Base-by-base conservation (phyloP, 1,284 basidiomycete species). In the Puccinia coronata region DNA sequence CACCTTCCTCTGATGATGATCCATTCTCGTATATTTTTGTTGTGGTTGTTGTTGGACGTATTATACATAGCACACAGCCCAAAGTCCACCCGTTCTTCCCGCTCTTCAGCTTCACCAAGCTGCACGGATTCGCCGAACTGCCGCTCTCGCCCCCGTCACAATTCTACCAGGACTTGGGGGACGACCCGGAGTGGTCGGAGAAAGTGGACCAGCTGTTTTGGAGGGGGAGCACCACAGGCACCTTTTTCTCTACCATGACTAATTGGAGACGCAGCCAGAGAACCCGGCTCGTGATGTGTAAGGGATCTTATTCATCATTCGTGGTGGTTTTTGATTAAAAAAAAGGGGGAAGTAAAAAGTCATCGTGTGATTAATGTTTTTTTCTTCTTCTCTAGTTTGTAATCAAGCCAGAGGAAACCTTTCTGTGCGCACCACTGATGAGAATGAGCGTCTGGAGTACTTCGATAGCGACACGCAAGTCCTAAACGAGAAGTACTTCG, bases 181-280 rank as follows among this genome's bases (percentile, higher is more conserved):
- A 84, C 67, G 88, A 89, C 82, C 86, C 86, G 1, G 81, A 83
- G 23, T 89, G 88, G 88, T 86, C 87, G 65, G 82, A 86, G 18
- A 89, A 89, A 84, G 83, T 84, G 59, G 83, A 85, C 72, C 85
- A 86, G 77, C 83, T 88, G 0, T 86, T 86, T 20, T 88, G 88
- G 88, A 85, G 87, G 77, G 84, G 87, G 41, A 57, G 77, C 23
- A 79, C 47, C 36, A 79, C 77, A 11, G 77, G 77, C 41, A 71
- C 53, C 28, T 53, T n/a, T 39, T 79, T 79, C 25, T 43, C 61
- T 28, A 25, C 18, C 25, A 28, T 34, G 11, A 59, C 23, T 67
- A 71, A 79, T 55, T 79, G 77, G 77, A 79, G 57, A 61, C 36
- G 41, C 18, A 57, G 51, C 36, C 77, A 79, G 49, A 36, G 77